Base-by-base conservation (phyloP, 352 stramenopile genomes). In the Phytopythium helicoides region DNA sequence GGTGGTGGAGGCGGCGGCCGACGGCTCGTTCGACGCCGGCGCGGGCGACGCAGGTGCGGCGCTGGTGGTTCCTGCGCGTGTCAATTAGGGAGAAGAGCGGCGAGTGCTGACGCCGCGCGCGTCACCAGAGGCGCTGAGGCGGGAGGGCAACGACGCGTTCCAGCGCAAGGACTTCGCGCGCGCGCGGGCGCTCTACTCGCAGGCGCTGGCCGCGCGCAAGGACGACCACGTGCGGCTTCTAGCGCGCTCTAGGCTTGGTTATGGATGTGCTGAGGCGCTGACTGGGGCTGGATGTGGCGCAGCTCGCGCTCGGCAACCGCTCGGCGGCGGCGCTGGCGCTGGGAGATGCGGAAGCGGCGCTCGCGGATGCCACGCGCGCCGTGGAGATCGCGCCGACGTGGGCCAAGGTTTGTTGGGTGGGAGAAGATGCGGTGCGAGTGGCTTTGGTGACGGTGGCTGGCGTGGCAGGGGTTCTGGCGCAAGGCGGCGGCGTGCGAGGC, bases 231-330 rank as follows among this genome's bases (percentile, higher is more conserved):
- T 89, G 57, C 34, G 68, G n/a, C n/a, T n/a, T n/a, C n/a, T n/a
- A n/a, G n/a, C n/a, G n/a, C n/a, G n/a, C n/a, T n/a, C n/a, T n/a
- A n/a, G n/a, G 35, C 18, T 23, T 3, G 9, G 28, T 33, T 1
- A 2, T 11, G 9, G 15, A 35, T 38, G 25, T 7, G 40, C 2
- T n/a, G 3, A 8, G 42, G 19, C 6, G 15, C 42, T 49, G 18
- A 49, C 19, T 28, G 9, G 28, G 10, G 31, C 21, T 35, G 8
- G 52, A 14, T 39, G 18, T 16, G 12, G 23, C 6, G 21, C 41
- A 87, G 79, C 54, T 92, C 25, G 59, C 94, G 26, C 88, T 66
- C 35, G 76, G 88, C 56, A 98, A 98, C 67, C 77, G 94, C 0
- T 97, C 92, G 15, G 74, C 94, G 6, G 79, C 94, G 0, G 68